These are phyloP conservation scores for Yamadazyma mexicana DNA, from an alignment of 1,139 yeast genomes.

Conservation along the genomic window DNA sequence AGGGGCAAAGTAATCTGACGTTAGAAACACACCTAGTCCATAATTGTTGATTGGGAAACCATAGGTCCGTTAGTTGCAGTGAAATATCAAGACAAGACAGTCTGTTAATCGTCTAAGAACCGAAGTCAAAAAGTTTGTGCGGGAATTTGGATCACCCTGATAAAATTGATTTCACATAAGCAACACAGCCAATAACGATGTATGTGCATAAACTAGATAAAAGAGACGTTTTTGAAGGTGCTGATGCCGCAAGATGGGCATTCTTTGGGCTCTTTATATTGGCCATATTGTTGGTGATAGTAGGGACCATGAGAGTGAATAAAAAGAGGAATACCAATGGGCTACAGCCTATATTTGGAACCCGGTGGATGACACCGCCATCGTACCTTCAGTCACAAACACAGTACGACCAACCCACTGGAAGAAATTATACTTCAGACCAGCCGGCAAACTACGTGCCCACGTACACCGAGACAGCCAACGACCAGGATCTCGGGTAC, in stretches of 20 bases:
- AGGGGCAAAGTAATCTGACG: neutral
- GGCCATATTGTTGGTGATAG: conserved; percentile 47
- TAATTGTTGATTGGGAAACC: too few species aligned
- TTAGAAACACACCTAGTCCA: too few species aligned
- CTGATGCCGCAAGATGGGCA: conserved; percentile 54
- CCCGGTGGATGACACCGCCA: conserved; percentile 92
- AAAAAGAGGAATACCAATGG: conserved; percentile 62
- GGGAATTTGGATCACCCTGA: too few species aligned
- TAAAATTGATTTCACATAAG: too few species aligned
- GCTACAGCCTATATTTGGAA: conserved; percentile 70
- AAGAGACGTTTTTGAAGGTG: conserved; percentile 21
- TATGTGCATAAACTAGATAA: conserved; percentile 5
- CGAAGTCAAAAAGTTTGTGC: too few species aligned
- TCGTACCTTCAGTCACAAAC: conserved; percentile 73
- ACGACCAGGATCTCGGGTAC: conserved; percentile 75
- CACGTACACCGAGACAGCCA: conserved; percentile 62
- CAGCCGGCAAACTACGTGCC: conserved; percentile 54
- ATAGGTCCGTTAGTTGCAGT: too few species aligned
- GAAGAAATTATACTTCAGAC: conserved; percentile 29
- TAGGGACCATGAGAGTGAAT: conserved; percentile 59
- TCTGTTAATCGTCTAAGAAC: too few species aligned
- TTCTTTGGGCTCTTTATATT: conserved; percentile 54
- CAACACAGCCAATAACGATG: neutral
- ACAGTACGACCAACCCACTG: conserved; percentile 49
- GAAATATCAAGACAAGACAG: too few species aligned